Percentiles rank a stretch among this genome's conserved stretches.
These are phyloP conservation scores for Panaeolus cyanescens DNA, from an alignment of 768 basidiomycete species.

Conservation along the genomic window DNA sequence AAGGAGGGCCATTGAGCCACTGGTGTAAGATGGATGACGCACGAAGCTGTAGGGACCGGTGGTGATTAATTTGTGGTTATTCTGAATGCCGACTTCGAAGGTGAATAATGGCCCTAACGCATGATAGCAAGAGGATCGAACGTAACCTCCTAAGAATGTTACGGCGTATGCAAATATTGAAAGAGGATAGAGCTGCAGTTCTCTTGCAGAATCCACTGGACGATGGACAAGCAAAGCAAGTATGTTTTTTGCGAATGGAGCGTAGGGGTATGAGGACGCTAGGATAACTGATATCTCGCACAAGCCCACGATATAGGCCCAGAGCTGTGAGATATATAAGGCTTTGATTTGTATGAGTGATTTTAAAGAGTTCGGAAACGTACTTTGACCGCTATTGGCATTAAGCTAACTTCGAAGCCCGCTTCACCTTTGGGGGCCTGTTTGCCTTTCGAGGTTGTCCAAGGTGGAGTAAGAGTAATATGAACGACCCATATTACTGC, in stretches of 20 bases:
- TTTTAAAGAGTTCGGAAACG: not conserved
- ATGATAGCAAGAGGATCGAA: not conserved
- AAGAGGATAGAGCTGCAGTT: not conserved
- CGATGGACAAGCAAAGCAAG: conserved; percentile 6
- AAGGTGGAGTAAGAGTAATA: conserved; percentile 26
- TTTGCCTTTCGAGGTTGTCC: conserved; percentile 19
- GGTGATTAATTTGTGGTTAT: not conserved
- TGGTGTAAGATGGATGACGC: conserved; percentile 4
- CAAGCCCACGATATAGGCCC: conserved; percentile 19
- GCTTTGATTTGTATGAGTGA: not conserved
- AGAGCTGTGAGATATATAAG: conserved; percentile 8
- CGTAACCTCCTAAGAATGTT: not conserved
- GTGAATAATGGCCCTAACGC: conserved; percentile 3
- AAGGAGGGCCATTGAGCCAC: not conserved
- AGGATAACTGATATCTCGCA: conserved; percentile 19
- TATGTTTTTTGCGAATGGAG: conserved; percentile 2
- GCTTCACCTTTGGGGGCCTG: conserved; percentile 21
- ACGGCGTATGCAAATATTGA: not conserved
- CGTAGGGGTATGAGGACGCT: conserved; percentile 12
- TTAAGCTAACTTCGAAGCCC: conserved; percentile 19
- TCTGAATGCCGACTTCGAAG: conserved; percentile 4
- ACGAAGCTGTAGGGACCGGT: conserved; percentile 1
- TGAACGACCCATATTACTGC: conserved; percentile 27
- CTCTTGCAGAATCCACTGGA: not conserved
- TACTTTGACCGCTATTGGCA: conserved; percentile 24